phyloP scores from a whole-genome alignment of 2,329 filamentous ascomycete species.

The Pseudogymnoascus sp. region DNA sequence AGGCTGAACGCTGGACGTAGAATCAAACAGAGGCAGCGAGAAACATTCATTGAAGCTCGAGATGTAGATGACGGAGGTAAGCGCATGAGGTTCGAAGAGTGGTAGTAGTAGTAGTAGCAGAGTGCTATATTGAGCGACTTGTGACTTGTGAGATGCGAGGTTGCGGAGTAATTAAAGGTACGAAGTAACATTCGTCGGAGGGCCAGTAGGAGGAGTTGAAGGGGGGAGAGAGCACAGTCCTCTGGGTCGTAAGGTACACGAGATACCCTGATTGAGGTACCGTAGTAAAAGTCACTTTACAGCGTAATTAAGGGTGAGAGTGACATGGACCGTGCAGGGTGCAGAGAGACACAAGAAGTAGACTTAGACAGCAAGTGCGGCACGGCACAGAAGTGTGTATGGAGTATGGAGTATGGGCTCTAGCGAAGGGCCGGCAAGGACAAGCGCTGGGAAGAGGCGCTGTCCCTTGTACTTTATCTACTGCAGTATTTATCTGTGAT shows the following conservation, averaged over 20 bases:
- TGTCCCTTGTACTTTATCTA: background rate
- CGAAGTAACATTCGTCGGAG: background rate
- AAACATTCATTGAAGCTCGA: background rate
- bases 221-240: background rate
- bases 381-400: background rate
- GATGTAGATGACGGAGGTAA: background rate
- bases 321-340: background rate
- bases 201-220: background rate
- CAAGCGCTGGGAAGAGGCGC: background rate
- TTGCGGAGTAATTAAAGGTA: slow-evolving; percentile 3
- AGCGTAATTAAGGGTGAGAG: background rate
- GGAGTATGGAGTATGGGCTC: background rate
- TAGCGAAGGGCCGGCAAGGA: background rate
- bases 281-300: background rate
- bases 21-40: background rate
- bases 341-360: background rate
- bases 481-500: too few relatives aligned
- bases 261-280: background rate
- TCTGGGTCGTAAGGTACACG: background rate
- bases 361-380: background rate
- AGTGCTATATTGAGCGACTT: slow-evolving; percentile 2
- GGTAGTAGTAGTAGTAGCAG: background rate
- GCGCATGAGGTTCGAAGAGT: background rate
- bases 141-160: background rate
- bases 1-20: background rate